Base-by-base conservation (phyloP, 768 basidiomycete species). In the Suillus cothurnatus region DNA sequence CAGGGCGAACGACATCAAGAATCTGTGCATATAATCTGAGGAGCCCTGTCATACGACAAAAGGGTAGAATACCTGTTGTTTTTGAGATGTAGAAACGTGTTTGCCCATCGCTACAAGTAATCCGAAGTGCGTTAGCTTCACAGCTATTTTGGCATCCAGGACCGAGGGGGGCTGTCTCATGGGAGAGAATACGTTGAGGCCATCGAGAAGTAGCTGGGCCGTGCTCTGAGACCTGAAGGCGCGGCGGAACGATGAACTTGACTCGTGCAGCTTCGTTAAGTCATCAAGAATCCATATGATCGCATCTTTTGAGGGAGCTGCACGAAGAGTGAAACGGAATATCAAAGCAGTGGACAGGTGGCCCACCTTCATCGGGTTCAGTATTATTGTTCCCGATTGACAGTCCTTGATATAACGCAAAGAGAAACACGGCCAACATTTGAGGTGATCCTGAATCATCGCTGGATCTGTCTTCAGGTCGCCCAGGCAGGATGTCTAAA, bases 121-220 rank as follows among this genome's bases (percentile, higher is more conserved):
- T 2, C 86, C 91, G 31, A 95, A 80, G 67, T 93, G 89, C 4
- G 84, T 86, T 19, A 93, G 73, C 66, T 92, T 92, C 69, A 92
- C 88, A 21, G 89, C 74, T 15, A 92, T 63, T 32, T 64, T 68
- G 26, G 70, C 49, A 52, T 69, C 65, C 19, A 58, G 36, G 14
- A 23, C 26, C 36, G 31, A 26, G 9, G 49, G 14, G 34, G n/a
- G n/a, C 15, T 62, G 61, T 14, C 26, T 55, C 4, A 57, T 64
- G 3, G 67, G 59, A 0, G 64, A 58, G 57, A 89, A 91, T 3
- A 78, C 70, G 68, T 84, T 84, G 72, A 88, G 89, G 26, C 86
- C 85, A 31, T 88, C 85, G 9, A 93, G 80, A 67, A 92, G 91
- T 11, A 87, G 66, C 62, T 88, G 86, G 0, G 89, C 90, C 12